Percentiles rank a stretch among this genome's conserved stretches.
Evolutionary conservation across 495 filamentous ascomycete species (phyloP).

Genomic region (Lepidopterella palustris): DNA sequence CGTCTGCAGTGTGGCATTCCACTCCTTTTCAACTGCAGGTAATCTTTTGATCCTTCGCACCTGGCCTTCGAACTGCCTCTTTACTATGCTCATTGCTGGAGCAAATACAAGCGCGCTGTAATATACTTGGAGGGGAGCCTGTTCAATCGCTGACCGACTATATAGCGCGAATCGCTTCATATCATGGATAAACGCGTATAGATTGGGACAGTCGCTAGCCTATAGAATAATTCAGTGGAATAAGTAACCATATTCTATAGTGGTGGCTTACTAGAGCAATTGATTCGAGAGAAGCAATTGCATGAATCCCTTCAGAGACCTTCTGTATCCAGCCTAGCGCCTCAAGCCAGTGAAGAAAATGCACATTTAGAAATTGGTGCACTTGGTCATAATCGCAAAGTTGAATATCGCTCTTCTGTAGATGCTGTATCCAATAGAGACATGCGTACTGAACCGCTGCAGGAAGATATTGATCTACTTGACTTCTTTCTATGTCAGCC

Average conservation of each 20-base stretch:
- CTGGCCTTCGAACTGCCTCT: not conserved
- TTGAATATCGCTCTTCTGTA: conserved; percentile 32
- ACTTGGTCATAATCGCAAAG: not conserved
- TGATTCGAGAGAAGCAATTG: not conserved
- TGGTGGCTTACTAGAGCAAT: conserved; percentile 6
- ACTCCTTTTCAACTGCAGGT: not conserved
- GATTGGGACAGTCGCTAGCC: too few species aligned
- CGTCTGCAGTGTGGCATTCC: not conserved
- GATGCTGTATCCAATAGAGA: too few species aligned
- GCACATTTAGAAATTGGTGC: not conserved
- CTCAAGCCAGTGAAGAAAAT: too few species aligned
- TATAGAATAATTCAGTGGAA: too few species aligned
- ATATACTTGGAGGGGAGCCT: conserved; percentile 31
- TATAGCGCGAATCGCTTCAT: conserved; percentile 35
- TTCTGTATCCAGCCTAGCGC: too few species aligned
- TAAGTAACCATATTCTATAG: conserved; percentile 37
- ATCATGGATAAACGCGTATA: conserved; percentile 33
- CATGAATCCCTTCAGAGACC: too few species aligned
- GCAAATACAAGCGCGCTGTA: conserved; percentile 34
- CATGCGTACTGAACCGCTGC: not conserved
- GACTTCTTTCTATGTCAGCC: not conserved
- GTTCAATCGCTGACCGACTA: conserved; percentile 21
- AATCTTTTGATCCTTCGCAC: too few species aligned
- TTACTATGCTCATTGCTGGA: conserved; percentile 22
- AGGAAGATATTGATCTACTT: not conserved